These are phyloP conservation scores for Musa troglodytarum DNA, from an alignment of 176 grass and related monocot species.

Conservation along the genomic window DNA sequence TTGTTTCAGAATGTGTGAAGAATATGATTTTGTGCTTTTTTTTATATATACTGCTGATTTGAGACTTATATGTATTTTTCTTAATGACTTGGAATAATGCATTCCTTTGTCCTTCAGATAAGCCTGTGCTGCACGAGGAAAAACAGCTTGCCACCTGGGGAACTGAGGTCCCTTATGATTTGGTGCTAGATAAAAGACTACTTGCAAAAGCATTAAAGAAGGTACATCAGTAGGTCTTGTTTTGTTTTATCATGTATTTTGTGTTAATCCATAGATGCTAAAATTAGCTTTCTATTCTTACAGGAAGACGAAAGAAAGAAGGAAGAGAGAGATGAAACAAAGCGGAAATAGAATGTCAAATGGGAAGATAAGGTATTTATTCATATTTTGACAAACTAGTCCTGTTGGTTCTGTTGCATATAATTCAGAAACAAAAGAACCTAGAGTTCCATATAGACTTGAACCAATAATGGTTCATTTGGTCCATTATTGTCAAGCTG, in stretches of 20 bases:
- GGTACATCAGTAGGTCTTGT: constrained; percentile 23
- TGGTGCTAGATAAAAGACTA: constrained; percentile 69
- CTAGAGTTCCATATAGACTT: no score
- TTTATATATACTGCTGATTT: no score
- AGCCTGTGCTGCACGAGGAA: constrained; percentile 49
- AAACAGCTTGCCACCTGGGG: constrained; percentile 84
- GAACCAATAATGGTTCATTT: no score
- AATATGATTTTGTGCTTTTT: no score
- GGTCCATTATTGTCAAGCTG: no score
- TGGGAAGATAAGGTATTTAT: constrained; percentile 60
- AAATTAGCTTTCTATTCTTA: constrained; percentile 23
- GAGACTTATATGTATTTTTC: no score
- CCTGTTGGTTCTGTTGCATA: no score
- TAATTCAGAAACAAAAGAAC: no score
- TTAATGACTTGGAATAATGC: no score
- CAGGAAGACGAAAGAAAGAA: constrained; percentile 77
- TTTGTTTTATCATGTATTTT: background rate
- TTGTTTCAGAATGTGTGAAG: no score
- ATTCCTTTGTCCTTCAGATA: constrained; percentile 24
- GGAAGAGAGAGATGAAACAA: constrained; percentile 84
- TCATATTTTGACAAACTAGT: background rate
- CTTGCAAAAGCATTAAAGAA: constrained; percentile 87
- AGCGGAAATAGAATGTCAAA: constrained; percentile 89
- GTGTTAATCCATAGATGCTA: background rate
- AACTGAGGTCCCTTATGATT: constrained; percentile 76